phyloP scores from a whole-genome alignment of 805 yeast genomes.

The Martiniozyma abietophila region DNA sequence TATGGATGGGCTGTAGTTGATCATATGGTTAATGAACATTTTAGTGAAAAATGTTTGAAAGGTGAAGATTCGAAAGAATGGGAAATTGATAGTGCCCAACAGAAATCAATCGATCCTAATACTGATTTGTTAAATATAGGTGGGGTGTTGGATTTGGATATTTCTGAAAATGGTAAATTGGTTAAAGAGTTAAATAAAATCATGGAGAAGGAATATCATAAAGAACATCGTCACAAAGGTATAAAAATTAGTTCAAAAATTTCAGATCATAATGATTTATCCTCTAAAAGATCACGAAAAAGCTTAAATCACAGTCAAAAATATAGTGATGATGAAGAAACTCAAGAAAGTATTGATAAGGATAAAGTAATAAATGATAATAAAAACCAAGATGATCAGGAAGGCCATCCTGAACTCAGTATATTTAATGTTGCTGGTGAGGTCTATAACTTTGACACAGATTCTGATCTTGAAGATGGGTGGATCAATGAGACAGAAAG shows the following conservation, averaged over 20 bases:
- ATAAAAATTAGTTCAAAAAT: too few relatives aligned
- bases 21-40: conserved; percentile 66
- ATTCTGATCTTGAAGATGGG: conserved; percentile 22
- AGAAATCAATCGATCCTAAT: conserved; percentile 5
- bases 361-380: background rate
- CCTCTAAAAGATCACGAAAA: background rate
- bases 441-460: conserved; percentile 2
- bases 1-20: conserved; percentile 93
- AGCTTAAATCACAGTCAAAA: background rate
- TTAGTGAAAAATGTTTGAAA: conserved; percentile 23
- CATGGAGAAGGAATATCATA: conserved; percentile 27
- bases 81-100: conserved; percentile 12
- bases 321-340: too few relatives aligned
- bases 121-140: conserved; percentile 1
- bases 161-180: conserved; percentile 9
- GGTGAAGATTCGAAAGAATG: conserved; percentile 19
- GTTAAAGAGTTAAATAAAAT: conserved; percentile 19
- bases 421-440: conserved; percentile 4
- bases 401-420: conserved; percentile 12
- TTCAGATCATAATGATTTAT: too few relatives aligned
- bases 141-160: conserved; percentile 8
- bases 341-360: background rate
- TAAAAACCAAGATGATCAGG: conserved; percentile 7
- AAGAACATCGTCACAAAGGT: too few relatives aligned
- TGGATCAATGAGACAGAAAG: conserved; percentile 47